Evolutionary conservation across 2,329 filamentous ascomycete species (phyloP), one percentile per base, ranked within the genome.

Genomic region (Pyricularia sp.): DNA sequence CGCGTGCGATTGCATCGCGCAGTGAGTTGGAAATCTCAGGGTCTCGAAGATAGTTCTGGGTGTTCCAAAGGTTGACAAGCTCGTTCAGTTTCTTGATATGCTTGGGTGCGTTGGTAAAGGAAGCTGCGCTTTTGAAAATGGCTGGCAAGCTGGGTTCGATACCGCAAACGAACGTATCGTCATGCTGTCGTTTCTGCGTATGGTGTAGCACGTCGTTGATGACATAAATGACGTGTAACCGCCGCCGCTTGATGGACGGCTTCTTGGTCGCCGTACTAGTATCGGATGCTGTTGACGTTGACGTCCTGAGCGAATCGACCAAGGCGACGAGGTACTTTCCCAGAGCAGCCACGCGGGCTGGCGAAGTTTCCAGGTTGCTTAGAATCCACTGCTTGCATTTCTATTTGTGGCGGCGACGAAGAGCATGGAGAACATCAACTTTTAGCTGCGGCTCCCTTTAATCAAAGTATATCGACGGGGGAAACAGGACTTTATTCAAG

Each of bases 321-420:
- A 94, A 80, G 65, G 90, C 87, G 71, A 85, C 84, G 71, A 96
- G 81, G 79, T 92, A 97, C 79, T 92, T 94, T 73, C 87, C 91
- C 72, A 96, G 81, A 61, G 89, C 86, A 70, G 83, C 81, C 72
- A 88, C 85, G 74, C 93, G 89, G 73, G 85, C 82, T 69, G 85
- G 78, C 70, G 92, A 95, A 69, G 85, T 84, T 74, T 87, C 83
- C 76, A 94, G 83, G 81, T 93, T 87, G 74, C 85, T 85, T 76
- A 93, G 80, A 75, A 94, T 90, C 92, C 92, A 97, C 80, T 86
- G 84, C 86, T 94, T 97, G 86, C 92, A 94, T 84, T 88, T 91
- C 93, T 97, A 87, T 81, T 70, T 73, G 73, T n/a, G 28, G 78
- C 70, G 72, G 71, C 70, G 73, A 70, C 64, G 69, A 70, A 72